Conservation (phyloP, 352 stramenopile genomes). For the Phytophthora agathidicida region DNA sequence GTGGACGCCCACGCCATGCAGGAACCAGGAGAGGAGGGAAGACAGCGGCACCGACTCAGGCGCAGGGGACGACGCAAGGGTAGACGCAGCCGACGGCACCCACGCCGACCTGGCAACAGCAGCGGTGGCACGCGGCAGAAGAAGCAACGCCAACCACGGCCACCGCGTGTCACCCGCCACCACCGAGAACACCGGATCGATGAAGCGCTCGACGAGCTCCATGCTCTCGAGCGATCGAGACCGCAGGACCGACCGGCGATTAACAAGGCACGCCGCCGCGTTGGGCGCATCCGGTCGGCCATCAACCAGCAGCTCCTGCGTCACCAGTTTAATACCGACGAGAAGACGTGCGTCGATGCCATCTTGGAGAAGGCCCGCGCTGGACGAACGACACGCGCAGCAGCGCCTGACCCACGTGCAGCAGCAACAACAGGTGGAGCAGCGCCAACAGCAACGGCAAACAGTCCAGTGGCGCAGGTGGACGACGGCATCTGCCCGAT, state of each 20-base stretch:
- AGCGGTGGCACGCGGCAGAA: too few relatives aligned
- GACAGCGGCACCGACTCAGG: too few relatives aligned
- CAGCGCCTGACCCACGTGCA: too few relatives aligned
- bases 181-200: constrained; percentile 2
- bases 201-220: constrained; percentile 9
- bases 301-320: constrained; percentile 2
- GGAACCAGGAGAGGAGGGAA: too few relatives aligned
- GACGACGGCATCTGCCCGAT: constrained; percentile 9
- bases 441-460: not conserved
- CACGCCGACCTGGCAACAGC: too few relatives aligned
- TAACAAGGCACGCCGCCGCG: constrained; percentile 2
- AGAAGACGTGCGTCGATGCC: constrained; percentile 6
- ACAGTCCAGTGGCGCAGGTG: too few relatives aligned
- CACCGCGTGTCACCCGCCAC: constrained; percentile 1
- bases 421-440: too few relatives aligned
- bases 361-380: too few relatives aligned
- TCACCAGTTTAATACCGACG: not conserved
- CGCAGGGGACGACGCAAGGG: too few relatives aligned
- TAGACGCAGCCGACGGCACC: too few relatives aligned
- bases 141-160: not conserved
- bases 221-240: not conserved
- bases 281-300: constrained; percentile 4
- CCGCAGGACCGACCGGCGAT: not conserved
- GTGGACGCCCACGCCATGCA: too few relatives aligned
- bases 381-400: too few relatives aligned